Conservation (phyloP, 768 basidiomycete genomes). For the Cyclocybe cylindracea region DNA sequence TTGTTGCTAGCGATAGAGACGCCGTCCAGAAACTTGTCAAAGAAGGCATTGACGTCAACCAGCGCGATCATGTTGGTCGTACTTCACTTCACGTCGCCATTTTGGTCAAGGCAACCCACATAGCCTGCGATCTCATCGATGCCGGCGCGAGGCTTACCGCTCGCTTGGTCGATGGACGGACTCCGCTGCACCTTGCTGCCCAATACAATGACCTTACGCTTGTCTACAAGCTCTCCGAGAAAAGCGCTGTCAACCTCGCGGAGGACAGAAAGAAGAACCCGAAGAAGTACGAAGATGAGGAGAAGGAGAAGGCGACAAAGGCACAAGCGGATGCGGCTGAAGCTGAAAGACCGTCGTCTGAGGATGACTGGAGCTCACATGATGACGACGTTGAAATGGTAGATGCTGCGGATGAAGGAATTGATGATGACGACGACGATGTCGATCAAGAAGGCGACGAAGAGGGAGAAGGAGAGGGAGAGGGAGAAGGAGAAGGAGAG, state of each 20-base stretch:
- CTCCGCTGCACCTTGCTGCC: conserved; percentile 56
- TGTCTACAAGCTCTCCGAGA: conserved; percentile 51
- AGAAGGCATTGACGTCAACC: conserved; percentile 41
- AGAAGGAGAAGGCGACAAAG: conserved; percentile 16
- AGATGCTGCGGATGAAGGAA: conserved; percentile 29
- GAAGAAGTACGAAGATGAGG: conserved; percentile 21
- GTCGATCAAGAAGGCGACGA: conserved; percentile 28
- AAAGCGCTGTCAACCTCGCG: conserved; percentile 42
- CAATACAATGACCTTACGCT: conserved; percentile 44
- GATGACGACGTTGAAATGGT: conserved; percentile 38
- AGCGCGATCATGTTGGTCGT: conserved; percentile 63
- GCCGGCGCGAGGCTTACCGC: conserved; percentile 57
- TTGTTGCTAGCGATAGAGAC: conserved; percentile 44
- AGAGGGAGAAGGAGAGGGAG: conserved; percentile 19
- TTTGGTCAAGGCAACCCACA: conserved; percentile 42
- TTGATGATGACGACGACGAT: conserved; percentile 31
- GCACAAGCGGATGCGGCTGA: conserved; percentile 18
- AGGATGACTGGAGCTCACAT: conserved; percentile 52
- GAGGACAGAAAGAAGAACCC: conserved; percentile 22
- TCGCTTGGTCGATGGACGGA: conserved; percentile 57
- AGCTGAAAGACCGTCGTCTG: conserved; percentile 38
- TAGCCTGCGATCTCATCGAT: conserved; percentile 53
- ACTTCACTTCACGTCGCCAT: conserved; percentile 62
- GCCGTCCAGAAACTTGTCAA: conserved; percentile 40
- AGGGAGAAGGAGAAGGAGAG: conserved; percentile 19